Percentiles rank a stretch among this genome's conserved stretches.
Evolutionary conservation across 352 stramenopile species (phyloP).

Genomic region (Phytopythium vexans): DNA sequence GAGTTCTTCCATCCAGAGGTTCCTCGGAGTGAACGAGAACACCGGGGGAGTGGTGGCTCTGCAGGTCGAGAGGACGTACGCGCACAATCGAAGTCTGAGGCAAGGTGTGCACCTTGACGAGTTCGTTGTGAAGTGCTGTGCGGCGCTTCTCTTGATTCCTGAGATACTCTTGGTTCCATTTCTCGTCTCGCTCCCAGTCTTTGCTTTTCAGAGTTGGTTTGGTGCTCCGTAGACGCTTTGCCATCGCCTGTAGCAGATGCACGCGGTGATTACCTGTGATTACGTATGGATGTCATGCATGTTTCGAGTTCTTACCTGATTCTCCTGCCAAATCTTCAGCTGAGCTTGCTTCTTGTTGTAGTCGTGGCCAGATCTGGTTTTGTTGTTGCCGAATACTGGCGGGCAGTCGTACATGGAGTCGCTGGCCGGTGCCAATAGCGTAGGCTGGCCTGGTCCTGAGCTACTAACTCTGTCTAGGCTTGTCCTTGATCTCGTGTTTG

Average conservation of each 20-base stretch:
- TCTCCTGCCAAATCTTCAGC: constrained; percentile 69
- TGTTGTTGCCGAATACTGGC: constrained; percentile 11
- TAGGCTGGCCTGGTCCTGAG: too few species aligned
- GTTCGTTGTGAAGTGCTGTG: constrained; percentile 47
- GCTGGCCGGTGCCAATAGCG: too few species aligned
- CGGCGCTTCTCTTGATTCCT: constrained; percentile 53
- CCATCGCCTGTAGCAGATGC: constrained; percentile 25
- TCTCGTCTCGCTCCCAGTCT: constrained; percentile 69
- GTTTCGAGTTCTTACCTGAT: constrained; percentile 33
- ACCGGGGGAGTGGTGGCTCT: constrained; percentile 1
- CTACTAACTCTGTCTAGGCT: constrained; percentile 2
- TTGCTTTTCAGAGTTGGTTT: constrained; percentile 67
- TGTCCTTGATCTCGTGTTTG: constrained; percentile 3
- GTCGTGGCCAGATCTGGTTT: constrained; percentile 21
- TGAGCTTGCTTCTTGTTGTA: constrained; percentile 71
- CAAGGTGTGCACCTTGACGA: constrained; percentile 38
- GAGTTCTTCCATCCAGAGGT: neutral
- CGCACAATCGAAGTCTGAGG: constrained; percentile 36
- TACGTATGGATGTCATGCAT: too few species aligned
- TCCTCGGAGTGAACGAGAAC: neutral
- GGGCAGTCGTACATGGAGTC: constrained; percentile 17
- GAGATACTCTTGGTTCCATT: constrained; percentile 69
- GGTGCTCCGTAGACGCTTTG: constrained; percentile 55
- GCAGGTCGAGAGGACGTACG: constrained; percentile 20
- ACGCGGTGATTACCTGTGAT: too few species aligned